These are phyloP conservation scores for Phaffomyces thermotolerans DNA, from an alignment of 805 yeast genomes.

Conservation along the genomic window DNA sequence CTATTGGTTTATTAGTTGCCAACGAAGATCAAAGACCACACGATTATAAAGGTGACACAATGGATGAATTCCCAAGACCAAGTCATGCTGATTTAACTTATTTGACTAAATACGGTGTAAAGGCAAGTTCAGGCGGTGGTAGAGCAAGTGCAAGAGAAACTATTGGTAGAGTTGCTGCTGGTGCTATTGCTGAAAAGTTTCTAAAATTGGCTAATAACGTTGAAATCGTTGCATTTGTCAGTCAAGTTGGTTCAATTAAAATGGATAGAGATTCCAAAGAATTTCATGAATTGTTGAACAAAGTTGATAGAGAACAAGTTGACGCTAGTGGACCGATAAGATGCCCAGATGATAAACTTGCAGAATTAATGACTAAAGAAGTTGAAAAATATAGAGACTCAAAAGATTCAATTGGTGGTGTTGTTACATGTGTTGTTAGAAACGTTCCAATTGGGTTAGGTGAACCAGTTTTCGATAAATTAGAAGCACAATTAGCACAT, in stretches of 20 bases:
- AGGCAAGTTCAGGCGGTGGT: slow-evolving; percentile 96
- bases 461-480: slow-evolving; percentile 94
- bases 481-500: slow-evolving; percentile 93
- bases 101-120: slow-evolving; percentile 80
- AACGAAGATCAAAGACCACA: slow-evolving; percentile 97
- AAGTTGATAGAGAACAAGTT: slow-evolving; percentile 81
- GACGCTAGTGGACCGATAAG: slow-evolving; percentile 87
- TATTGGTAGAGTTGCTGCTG: slow-evolving; percentile 97
- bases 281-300: slow-evolving; percentile 61
- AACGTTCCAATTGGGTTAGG: slow-evolving; percentile 95
- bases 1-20: slow-evolving; percentile 86
- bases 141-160: slow-evolving; percentile 97
- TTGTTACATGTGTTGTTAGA: slow-evolving; percentile 94
- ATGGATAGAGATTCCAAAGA: slow-evolving; percentile 69
- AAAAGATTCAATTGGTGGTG: slow-evolving; percentile 94
- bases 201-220: slow-evolving; percentile 68
- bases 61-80: slow-evolving; percentile 90
- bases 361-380: slow-evolving; percentile 75
- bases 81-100: slow-evolving; percentile 97
- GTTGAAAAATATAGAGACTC: slow-evolving; percentile 82
- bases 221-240: slow-evolving; percentile 93
- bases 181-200: slow-evolving; percentile 95
- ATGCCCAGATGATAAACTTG: slow-evolving; percentile 74
- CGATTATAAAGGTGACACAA: slow-evolving; percentile 79
- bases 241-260: slow-evolving; percentile 78